Evolutionary conservation across 768 basidiomycete genomes (phyloP).

Genomic region (Lactarius hengduanensis): DNA sequence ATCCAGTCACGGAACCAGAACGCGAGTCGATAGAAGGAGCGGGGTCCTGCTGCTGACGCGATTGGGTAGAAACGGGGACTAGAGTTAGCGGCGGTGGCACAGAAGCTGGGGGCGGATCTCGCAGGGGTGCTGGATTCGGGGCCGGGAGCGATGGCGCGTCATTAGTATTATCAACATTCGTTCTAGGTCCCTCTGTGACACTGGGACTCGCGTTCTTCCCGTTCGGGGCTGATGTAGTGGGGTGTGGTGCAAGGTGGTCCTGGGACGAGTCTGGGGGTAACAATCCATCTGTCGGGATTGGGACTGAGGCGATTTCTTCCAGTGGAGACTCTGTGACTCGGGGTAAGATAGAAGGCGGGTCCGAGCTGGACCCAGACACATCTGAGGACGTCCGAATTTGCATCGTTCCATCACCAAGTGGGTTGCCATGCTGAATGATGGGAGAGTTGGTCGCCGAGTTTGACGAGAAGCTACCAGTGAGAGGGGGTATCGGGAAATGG

Average conservation of each 20-base stretch:
- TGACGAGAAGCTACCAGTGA: conserved; percentile 25
- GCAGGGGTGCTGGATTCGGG: background rate
- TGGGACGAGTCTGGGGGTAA: background rate
- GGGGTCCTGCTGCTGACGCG: conserved; percentile 10
- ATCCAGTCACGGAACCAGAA: conserved; percentile 17
- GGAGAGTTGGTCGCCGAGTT: conserved; percentile 19
- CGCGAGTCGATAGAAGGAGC: conserved; percentile 15
- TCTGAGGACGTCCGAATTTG: conserved; percentile 22
- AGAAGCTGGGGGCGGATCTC: background rate
- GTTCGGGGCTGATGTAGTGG: background rate
- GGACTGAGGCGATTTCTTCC: conserved; percentile 7
- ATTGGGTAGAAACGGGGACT: background rate
- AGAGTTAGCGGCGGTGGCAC: conserved; percentile 4
- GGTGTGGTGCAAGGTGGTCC: conserved; percentile 5
- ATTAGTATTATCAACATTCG: background rate
- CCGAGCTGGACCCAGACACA: conserved; percentile 20
- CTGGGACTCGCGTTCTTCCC: background rate
- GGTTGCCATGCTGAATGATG: background rate
- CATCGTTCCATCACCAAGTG: background rate
- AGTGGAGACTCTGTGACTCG: conserved; percentile 21
- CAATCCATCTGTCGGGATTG: background rate
- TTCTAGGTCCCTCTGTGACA: background rate
- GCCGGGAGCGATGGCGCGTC: background rate
- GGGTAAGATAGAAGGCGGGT: conserved; percentile 3
- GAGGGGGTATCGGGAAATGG: conserved; percentile 64